Conservation (phyloP, 75 land plant genomes). For the Picea glauca region DNA sequence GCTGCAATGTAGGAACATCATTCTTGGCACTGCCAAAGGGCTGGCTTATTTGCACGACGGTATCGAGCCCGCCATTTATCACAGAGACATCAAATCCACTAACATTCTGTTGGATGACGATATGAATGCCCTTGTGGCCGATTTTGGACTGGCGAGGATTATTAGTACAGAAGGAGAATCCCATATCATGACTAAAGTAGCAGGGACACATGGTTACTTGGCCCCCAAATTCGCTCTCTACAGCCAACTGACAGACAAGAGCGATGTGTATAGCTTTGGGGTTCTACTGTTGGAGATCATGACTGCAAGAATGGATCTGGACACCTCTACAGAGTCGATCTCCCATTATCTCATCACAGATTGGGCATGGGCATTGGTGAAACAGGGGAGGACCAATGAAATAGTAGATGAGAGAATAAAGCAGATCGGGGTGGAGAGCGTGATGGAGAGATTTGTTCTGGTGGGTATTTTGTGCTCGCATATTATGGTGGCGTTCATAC, state of each 20-base stretch:
- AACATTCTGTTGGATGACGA: constrained; percentile 39
- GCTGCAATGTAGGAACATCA: constrained; percentile 29
- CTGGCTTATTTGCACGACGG: constrained; percentile 31
- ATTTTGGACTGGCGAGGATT: constrained; percentile 37
- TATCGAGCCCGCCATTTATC: constrained; percentile 29
- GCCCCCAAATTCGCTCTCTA: constrained; percentile 42
- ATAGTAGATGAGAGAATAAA: constrained; percentile 21
- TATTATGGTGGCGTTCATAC: constrained; percentile 39
- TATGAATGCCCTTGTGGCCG: constrained; percentile 38
- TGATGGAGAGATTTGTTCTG: constrained; percentile 41
- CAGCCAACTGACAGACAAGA: constrained; percentile 35
- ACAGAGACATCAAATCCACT: constrained; percentile 36
- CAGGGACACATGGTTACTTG: constrained; percentile 35
- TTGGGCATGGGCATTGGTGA: constrained; percentile 41
- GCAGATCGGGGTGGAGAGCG: constrained; percentile 5
- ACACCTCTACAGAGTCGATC: background rate
- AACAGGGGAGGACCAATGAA: constrained; percentile 17
- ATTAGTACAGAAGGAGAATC: constrained; percentile 14
- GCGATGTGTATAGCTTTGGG: constrained; percentile 43
- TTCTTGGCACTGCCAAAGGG: constrained; percentile 28
- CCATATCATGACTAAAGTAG: constrained; percentile 37
- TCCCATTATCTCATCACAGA: constrained; percentile 20
- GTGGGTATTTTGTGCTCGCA: constrained; percentile 43
- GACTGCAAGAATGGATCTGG: constrained; percentile 31
- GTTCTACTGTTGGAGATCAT: constrained; percentile 33